A percentile compares a stretch with the other conserved stretches of the same genome.
Conservation (phyloP, 306 rosid species). For the Malus domestica region DNA sequence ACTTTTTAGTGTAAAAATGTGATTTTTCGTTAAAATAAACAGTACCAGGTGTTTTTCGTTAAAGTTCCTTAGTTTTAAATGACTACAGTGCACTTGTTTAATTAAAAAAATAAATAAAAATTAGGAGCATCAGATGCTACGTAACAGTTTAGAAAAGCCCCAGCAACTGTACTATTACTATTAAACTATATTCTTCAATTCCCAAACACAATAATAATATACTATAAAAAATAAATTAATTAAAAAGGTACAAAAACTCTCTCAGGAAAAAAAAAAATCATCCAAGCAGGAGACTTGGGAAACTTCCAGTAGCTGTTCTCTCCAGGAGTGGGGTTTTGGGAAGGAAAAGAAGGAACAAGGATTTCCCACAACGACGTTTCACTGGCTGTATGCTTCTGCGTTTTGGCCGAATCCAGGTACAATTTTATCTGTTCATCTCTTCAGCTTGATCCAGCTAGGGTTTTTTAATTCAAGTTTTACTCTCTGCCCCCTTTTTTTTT, state of each 20-base stretch:
- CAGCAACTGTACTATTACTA: background rate
- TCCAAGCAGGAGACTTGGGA: slow-evolving; percentile 9
- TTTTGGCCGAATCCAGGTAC: slow-evolving; percentile 16
- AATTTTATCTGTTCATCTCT: background rate
- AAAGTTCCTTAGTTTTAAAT: too few relatives aligned
- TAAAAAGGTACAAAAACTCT: background rate
- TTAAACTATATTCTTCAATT: background rate
- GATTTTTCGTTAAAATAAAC: too few relatives aligned
- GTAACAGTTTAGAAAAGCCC: background rate
- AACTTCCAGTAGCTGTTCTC: slow-evolving; percentile 1
- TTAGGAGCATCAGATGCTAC: too few relatives aligned
- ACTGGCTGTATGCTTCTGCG: background rate
- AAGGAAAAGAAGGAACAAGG: background rate
- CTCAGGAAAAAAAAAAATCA: background rate
- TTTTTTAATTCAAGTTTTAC: slow-evolving; percentile 1
- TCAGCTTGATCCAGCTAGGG: slow-evolving; percentile 18
- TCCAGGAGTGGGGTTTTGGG: background rate
- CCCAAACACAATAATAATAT: background rate
- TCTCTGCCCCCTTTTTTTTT: too few relatives aligned
- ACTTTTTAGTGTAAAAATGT: too few relatives aligned
- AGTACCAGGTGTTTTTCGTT: too few relatives aligned
- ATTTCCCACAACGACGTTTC: slow-evolving; percentile 8
- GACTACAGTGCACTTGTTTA: accelerated
- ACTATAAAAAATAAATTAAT: background rate
- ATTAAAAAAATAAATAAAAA: too few relatives aligned